Conservation (phyloP, 2,329 filamentous ascomycete species). For the Aspergillus proliferans region DNA sequence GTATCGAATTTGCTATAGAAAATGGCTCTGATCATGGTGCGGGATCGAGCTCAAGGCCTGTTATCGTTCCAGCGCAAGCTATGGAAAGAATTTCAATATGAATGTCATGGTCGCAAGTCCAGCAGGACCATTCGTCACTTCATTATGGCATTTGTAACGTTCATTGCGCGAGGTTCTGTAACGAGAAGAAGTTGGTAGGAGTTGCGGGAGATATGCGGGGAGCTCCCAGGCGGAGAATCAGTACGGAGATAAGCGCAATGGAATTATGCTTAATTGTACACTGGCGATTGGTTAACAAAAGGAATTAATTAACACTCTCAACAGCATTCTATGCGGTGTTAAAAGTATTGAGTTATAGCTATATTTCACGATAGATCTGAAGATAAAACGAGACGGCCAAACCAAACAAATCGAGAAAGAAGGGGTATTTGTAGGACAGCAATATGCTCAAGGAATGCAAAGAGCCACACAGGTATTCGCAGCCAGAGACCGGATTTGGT, state of each 20-base stretch:
- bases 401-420: background rate
- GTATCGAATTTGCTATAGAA: slow-evolving; percentile 64
- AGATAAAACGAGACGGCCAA: background rate
- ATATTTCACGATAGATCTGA: background rate
- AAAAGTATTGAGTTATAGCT: background rate
- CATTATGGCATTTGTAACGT: background rate
- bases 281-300: background rate
- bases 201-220: background rate
- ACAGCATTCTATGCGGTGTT: background rate
- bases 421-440: background rate
- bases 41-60: background rate
- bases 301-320: background rate
- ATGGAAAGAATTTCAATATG: background rate
- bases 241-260: background rate
- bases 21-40: slow-evolving; percentile 56
- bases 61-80: background rate
- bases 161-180: background rate
- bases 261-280: background rate
- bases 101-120: background rate
- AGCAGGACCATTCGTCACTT: background rate
- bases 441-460: background rate
- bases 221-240: background rate
- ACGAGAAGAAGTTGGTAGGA: background rate
- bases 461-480: background rate
- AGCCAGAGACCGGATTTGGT: background rate